These are phyloP conservation scores for Debaryomyces hansenii DNA, from an alignment of 805 yeast genomes.

Conservation along the genomic window DNA sequence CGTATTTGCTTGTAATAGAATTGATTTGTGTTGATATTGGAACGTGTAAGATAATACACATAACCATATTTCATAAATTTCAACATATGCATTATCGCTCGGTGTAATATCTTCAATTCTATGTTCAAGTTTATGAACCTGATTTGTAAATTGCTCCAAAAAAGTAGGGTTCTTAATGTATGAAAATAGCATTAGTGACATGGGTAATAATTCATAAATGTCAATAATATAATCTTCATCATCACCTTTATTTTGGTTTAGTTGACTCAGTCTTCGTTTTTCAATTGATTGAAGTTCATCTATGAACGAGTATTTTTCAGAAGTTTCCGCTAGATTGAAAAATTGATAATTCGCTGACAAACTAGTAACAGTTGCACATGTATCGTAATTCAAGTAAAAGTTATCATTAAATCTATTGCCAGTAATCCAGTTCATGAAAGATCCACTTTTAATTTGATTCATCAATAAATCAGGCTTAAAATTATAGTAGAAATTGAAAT, in stretches of 20 bases:
- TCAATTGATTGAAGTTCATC: slow-evolving; percentile 14
- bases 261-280: slow-evolving; percentile 10
- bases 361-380: slow-evolving; percentile 15
- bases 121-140: slow-evolving; percentile 6
- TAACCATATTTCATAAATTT: slow-evolving; percentile 32
- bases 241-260: slow-evolving; percentile 6
- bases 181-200: slow-evolving; percentile 13
- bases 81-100: slow-evolving; percentile 12
- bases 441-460: slow-evolving; percentile 19
- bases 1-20: slow-evolving; percentile 21
- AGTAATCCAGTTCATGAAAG: slow-evolving; percentile 35
- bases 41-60: slow-evolving; percentile 37
- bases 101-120: slow-evolving; percentile 15
- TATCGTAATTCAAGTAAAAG: slow-evolving; percentile 15
- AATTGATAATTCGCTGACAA: slow-evolving; percentile 10
- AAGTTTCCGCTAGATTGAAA: slow-evolving; percentile 8
- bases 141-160: slow-evolving; percentile 13
- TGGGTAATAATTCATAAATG: slow-evolving; percentile 18
- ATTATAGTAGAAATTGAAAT: slow-evolving; percentile 19
- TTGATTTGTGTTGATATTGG: slow-evolving; percentile 36
- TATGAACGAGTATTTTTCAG: slow-evolving; percentile 14
- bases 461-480: slow-evolving; percentile 21
- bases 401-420: slow-evolving; percentile 21
- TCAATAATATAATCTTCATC: slow-evolving; percentile 10
- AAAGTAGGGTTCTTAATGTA: slow-evolving; percentile 16